Evolutionary conservation across 805 yeast genomes (phyloP), one percentile per base, ranked within the genome.

Genomic region (Metschnikowia chrysomelidarum): DNA sequence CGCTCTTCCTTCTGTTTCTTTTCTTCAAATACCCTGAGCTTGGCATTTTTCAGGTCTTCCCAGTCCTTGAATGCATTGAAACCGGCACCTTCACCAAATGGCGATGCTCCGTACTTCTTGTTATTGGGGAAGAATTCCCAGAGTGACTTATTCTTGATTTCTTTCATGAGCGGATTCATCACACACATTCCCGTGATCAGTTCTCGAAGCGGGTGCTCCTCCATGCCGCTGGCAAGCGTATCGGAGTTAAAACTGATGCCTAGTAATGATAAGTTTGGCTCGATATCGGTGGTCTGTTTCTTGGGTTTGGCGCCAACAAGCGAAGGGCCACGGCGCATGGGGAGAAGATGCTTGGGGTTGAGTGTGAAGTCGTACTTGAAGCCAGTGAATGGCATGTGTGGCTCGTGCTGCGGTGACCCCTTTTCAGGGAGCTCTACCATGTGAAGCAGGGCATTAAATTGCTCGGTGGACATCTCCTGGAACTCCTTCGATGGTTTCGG

Each of bases 151-250:
- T 68, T 69, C 34, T 60, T 62, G 13, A 67, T 54, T 29, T 58
- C 60, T 19, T 57, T 54, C 33, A 66, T 50, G 16, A 51, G 51
- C 1, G 63, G 61, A 37, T 64, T 65, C 33, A 62, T 42, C 22
- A 58, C 59, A 22, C 64, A 52, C 64, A 64, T 60, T 5, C 70
- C 71, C 30, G 67, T 62, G 30, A 66, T 48, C 5, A 69, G 56
- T 36, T 54, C 59, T 34, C 61, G 64, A 28, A 66, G 51, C 4
- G 69, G 57, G 38, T 67, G 73, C 32, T 61, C 68, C 4, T 62
- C 61, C 17, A 57, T 32, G 7, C 45, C 45, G 51, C 57, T 36
- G 49, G 59, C 30, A 40, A 51, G 36, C 10, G 41, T 34, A 25
- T 41, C 45, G 5, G 36, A 19, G 30, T 37, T 41, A 23, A 34